phyloP scores from a whole-genome alignment of 2,329 filamentous ascomycete species.

The Nemania diffusa region DNA sequence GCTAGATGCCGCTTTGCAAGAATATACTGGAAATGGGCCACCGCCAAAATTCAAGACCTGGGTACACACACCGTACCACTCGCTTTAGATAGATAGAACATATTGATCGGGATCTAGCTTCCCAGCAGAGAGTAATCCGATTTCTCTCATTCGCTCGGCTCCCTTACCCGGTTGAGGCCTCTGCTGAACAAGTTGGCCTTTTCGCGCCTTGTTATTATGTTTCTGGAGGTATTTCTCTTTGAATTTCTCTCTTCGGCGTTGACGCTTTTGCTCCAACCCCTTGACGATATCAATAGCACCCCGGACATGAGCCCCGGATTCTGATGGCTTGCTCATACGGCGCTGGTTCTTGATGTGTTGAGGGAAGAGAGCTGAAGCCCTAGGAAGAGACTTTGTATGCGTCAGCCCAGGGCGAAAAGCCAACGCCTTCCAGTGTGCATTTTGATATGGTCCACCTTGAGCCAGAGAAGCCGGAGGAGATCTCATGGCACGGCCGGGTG shows the following conservation, averaged over 20 bases:
- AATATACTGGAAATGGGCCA: slow-evolving; percentile 34
- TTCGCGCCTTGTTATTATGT: slow-evolving; percentile 84
- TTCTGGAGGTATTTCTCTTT: slow-evolving; percentile 78
- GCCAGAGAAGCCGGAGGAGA: slow-evolving; percentile 55
- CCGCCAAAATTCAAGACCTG: slow-evolving; percentile 1
- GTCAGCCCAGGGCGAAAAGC: slow-evolving; percentile 72
- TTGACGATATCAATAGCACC: slow-evolving; percentile 99
- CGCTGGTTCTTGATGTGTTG: slow-evolving; percentile 59
- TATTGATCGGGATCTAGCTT: slow-evolving; percentile 79
- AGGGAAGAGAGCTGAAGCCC: slow-evolving; percentile 77
- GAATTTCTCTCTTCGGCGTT: slow-evolving; percentile 92
- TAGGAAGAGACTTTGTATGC: slow-evolving; percentile 87
- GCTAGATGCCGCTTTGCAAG: slow-evolving; percentile 21
- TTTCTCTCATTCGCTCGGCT: slow-evolving; percentile 90
- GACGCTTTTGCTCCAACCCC: slow-evolving; percentile 92
- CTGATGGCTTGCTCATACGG: slow-evolving; percentile 46
- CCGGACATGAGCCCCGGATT: slow-evolving; percentile 71
- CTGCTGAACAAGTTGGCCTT: slow-evolving; percentile 67
- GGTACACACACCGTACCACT: slow-evolving; percentile 35
- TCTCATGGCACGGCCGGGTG: slow-evolving; percentile 58
- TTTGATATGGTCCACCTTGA: slow-evolving; percentile 42
- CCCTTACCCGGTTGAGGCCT: slow-evolving; percentile 84
- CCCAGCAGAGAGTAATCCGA: slow-evolving; percentile 89
- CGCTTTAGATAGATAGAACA: slow-evolving; percentile 74
- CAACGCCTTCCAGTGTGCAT: slow-evolving; percentile 57